Evolutionary conservation across 2,329 filamentous ascomycete genomes (phyloP), one percentile per base, ranked within the genome.

Genomic region (Ceratocystis lukuohia): DNA sequence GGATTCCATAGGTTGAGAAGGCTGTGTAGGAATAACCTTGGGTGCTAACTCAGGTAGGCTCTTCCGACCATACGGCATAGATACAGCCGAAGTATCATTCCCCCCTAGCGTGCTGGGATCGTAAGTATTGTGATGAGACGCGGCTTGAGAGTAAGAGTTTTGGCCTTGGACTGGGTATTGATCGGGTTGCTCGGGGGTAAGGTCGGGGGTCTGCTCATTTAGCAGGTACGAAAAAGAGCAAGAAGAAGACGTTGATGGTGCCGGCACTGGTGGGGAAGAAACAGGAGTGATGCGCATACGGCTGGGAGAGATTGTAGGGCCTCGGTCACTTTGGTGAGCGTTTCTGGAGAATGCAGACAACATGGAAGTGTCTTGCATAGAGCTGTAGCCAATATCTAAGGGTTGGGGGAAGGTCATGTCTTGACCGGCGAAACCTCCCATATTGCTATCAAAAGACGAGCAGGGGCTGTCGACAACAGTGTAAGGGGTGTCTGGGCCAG

Each of bases 361-460:
- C 28, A 33, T 59, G 17, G 59, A 63, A 22, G 65, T 63, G 10
- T 57, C 44, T 4, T 59, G 62, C 8, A 25, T 22, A 28, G 62
- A 57, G 28, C 1, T 33, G 41, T 63, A 25, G 44, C 61, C 44
- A 22, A 41, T 48, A 2, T 22, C 46, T 10, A 50, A 44, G 10
- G 59, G 37, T n/a, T 62, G 65, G 25, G 50, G 44, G 46, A 62
- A 66, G 5, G 59, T 8, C 45, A 66, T 53, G 12, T 48, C 30
- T 8, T 44, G 65, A n/a, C 45, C 20, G 15, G 59, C 12, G 10
- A 62, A 22, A 30, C n/a, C 28, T 17, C 53, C 65, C 65, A 66
- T 57, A 7, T 44, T 56, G 37, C 65, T 48, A 46, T 66, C 65
- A 25, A 56, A 57, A 28, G 59, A 66, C 12, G 65, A 66, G 20